Base-by-base conservation (phyloP, 495 filamentous ascomycete genomes). In the Penicillium diatomitis region DNA sequence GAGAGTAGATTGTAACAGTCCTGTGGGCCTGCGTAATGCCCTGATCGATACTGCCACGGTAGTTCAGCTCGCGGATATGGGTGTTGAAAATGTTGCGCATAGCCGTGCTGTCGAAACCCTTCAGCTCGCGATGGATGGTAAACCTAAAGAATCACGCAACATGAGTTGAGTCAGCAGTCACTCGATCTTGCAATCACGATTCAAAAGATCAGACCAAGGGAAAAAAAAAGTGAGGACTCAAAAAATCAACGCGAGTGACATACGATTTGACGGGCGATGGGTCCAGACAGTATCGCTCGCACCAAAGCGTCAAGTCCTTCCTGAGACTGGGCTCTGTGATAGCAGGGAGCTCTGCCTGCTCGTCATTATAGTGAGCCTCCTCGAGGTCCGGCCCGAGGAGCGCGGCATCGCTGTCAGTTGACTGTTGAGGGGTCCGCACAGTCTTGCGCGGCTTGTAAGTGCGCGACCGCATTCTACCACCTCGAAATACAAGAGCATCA, bases 191-290 rank as follows among this genome's bases (percentile, higher is more conserved):
- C 20, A 20, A 20, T 20, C 20, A 20, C 2, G 20, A 20, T 2
- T 2, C 20, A 20, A 20, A 2, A 20, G 8, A 10, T 11, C 44
- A 33, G 10, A 31, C 44, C 43, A 54, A 20, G 2, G 41, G 27
- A 45, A 38, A 27, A 32, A 32, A n/a, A 42, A 5, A 38, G 36
- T 0, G 2, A 2, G 33, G n/a, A 40, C 37, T 10, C 8, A 8
- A 8, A 3, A 36, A 12, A 28, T 7, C 10, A 6, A n/a, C 32
- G 11, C 38, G 34, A 32, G 12, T 38, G 6, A 45, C 51, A 4
- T 63, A 73, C 69, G 69, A 71, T 50, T 72, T 74, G 27, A 72
- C 65, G 2, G 62, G 51, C 0, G 69, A 51, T 3, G 65, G 57
- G 44, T 74, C 71, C 3, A 39, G 33, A 42, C 66, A 70, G 55